A percentile compares a stretch with the other conserved stretches of the same genome.
Conservation (phyloP, 371 early-diverging fungal genomes). For the Mortierella sp. region DNA sequence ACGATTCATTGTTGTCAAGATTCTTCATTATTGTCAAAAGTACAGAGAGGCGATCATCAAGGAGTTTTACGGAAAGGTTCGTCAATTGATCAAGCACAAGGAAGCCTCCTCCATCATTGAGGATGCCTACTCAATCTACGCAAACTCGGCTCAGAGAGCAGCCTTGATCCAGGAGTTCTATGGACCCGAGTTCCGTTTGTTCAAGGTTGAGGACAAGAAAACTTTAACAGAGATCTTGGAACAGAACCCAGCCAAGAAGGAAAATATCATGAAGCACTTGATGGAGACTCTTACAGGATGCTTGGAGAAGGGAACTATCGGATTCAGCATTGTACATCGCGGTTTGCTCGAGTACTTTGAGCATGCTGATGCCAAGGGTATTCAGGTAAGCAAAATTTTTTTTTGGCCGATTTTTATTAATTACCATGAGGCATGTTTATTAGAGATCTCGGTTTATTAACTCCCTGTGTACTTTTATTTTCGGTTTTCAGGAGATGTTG, state of each 20-base stretch:
- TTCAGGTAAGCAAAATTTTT: slow-evolving; percentile 62
- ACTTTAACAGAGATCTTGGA: slow-evolving; percentile 77
- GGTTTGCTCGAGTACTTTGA: slow-evolving; percentile 87
- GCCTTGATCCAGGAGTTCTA: slow-evolving; percentile 92
- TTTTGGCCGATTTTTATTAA: neutral
- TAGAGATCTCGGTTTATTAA: neutral
- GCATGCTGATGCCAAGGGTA: slow-evolving; percentile 70
- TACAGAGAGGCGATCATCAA: slow-evolving; percentile 80
- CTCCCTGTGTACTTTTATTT: neutral
- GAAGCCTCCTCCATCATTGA: slow-evolving; percentile 90
- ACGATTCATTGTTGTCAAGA: slow-evolving; percentile 87
- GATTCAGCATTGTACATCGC: slow-evolving; percentile 89
- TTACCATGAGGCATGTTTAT: neutral
- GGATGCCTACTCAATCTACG: slow-evolving; percentile 85
- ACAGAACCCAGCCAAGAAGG: slow-evolving; percentile 82
- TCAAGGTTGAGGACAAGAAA: slow-evolving; percentile 74
- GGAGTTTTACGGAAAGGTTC: slow-evolving; percentile 87
- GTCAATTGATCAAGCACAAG: slow-evolving; percentile 79
- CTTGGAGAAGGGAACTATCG: slow-evolving; percentile 88
- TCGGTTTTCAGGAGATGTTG: slow-evolving; percentile 70
- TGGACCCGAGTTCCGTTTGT: slow-evolving; percentile 91
- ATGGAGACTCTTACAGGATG: slow-evolving; percentile 76
- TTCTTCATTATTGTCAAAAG: slow-evolving; percentile 82
- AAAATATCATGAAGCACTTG: slow-evolving; percentile 79
- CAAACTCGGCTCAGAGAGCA: slow-evolving; percentile 82